Percentiles rank a stretch among this genome's conserved stretches.
Conservation (phyloP, 495 filamentous ascomycete genomes). For the Penicillium arizonense region DNA sequence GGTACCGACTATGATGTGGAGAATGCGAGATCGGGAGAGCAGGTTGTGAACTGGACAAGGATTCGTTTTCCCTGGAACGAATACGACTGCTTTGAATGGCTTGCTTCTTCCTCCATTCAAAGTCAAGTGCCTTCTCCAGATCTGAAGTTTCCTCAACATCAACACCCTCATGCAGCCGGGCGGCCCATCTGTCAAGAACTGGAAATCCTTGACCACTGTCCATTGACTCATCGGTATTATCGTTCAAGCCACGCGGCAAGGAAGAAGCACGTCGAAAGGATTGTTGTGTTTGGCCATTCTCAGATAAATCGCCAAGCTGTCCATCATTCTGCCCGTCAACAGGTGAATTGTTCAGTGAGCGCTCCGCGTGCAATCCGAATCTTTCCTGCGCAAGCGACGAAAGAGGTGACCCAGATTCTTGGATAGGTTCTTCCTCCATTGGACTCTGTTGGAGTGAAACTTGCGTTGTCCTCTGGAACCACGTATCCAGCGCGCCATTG, state of each 20-base stretch:
- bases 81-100: conserved; percentile 30
- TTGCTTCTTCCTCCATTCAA: conserved; percentile 41
- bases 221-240: conserved; percentile 2
- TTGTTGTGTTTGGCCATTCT: background rate
- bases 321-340: background rate
- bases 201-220: conserved; percentile 31
- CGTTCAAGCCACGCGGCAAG: background rate
- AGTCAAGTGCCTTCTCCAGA: conserved; percentile 39
- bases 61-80: conserved; percentile 7
- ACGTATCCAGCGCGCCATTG: conserved; percentile 41
- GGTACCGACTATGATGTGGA: conserved; percentile 36
- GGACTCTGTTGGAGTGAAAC: conserved; percentile 3
- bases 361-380: conserved; percentile 12
- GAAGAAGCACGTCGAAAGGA: background rate
- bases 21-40: conserved; percentile 13
- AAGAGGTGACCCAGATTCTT: conserved; percentile 17
- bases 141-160: conserved; percentile 14
- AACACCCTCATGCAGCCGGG: conserved; percentile 29
- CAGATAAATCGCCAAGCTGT: background rate
- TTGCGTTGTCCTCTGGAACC: conserved; percentile 34
- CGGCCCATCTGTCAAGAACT: conserved; percentile 42
- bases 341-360: background rate
- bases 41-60: conserved; percentile 4
- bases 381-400: conserved; percentile 22
- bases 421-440: background rate